Base-by-base conservation (phyloP, 1,284 basidiomycete genomes). In the Microbotryum intermedium region DNA sequence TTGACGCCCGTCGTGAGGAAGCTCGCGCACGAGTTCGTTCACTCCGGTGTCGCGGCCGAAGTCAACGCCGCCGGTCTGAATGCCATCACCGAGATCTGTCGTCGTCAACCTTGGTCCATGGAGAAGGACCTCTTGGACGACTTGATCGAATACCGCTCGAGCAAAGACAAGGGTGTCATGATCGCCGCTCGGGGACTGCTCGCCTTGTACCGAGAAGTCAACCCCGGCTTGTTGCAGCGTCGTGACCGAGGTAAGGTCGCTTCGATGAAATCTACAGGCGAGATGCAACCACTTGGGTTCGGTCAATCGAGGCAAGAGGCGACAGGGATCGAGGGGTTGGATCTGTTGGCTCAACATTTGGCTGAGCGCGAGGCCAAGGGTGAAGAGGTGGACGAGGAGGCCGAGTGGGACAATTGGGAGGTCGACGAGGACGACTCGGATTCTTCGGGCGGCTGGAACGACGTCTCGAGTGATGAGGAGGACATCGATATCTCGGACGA, bases 41-140 rank as follows among this genome's bases (percentile, higher is more conserved):
- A 98, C 75, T 94, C 94, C 0, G 95, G 95, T 62, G 95, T 98
- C 5, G 90, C 90, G 4, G 67, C 70, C 34, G 93, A 98, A 75
- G 92, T 98, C 69, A 88, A 97, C 59, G 86, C 93, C 0, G 95
- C 94, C 0, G 95, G 95, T 43, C 79, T 99, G 70, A 99, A 99
- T 73, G 83, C 90, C 23, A 90, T 98, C 50, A 81, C 92, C 44
- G 94, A 98, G 75, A 85, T 98, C 28, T 97, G 90, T 73, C 77
- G 87, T 45, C 77, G 94, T 39, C 95, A 99, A 74, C 91, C 94
- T 6, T 94, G 91, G 90, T 85, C 87, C 57, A 97, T 98, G 87
- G 88, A 90, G 63, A 88, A 92, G 70, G 92, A 95, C 71, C 76
- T 98, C 26, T 79, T 99, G 4, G 85, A 87, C 1, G 95, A 99